phyloP scores from a whole-genome alignment of 1,284 basidiomycete species.

The Ustilago shanxiensis region DNA sequence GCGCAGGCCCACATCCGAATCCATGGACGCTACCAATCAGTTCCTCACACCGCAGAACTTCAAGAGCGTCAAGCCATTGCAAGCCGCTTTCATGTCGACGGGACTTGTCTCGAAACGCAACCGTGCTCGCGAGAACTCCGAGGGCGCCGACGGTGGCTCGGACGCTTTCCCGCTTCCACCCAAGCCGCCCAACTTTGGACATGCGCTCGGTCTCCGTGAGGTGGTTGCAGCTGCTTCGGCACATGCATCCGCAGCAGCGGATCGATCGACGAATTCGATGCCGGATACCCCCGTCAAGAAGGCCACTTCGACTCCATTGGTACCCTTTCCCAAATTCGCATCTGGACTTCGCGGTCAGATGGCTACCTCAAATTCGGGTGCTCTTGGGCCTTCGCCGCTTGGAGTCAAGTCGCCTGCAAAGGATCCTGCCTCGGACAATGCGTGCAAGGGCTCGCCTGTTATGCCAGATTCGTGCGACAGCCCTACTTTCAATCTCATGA shows the following conservation, averaged over 20 bases:
- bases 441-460: constrained; percentile 43
- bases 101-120: constrained; percentile 71
- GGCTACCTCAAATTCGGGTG: constrained; percentile 6
- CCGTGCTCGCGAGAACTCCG: constrained; percentile 40
- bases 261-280: constrained; percentile 60
- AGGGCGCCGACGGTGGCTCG: constrained; percentile 31
- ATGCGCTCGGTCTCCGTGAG: constrained; percentile 62
- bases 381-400: constrained; percentile 41
- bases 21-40: constrained; percentile 30
- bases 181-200: constrained; percentile 52
- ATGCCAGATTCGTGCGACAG: constrained; percentile 54
- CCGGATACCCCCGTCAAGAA: constrained; percentile 71
- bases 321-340: constrained; percentile 45
- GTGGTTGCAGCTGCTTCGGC: constrained; percentile 66
- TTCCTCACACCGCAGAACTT: constrained; percentile 70
- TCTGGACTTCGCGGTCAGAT: constrained; percentile 33
- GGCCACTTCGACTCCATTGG: constrained; percentile 33
- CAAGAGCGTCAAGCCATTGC: constrained; percentile 71
- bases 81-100: constrained; percentile 71
- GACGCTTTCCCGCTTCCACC: constrained; percentile 51
- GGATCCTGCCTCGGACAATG: constrained; percentile 14
- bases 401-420: constrained; percentile 31
- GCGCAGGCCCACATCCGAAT: constrained; percentile 36
- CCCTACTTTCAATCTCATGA: constrained; percentile 50
- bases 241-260: constrained; percentile 39